phyloP scores from a whole-genome alignment of 164 flowering plant species.

The Nymphaea thermarum region DNA sequence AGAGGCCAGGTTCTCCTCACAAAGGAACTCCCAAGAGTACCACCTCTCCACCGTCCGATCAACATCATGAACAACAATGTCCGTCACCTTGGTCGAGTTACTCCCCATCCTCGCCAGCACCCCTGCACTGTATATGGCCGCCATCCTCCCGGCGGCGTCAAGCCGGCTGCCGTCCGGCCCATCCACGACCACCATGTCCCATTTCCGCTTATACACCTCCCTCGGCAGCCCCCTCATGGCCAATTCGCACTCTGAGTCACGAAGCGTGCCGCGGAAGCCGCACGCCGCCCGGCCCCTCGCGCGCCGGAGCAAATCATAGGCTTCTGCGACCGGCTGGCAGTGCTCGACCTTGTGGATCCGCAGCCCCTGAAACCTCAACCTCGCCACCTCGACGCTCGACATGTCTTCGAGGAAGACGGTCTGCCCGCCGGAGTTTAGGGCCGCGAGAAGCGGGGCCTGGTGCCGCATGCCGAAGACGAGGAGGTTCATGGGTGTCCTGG shows the following conservation, averaged over 20 bases:
- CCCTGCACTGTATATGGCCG: constrained; percentile 56
- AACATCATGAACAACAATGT: constrained; percentile 74
- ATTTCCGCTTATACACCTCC: constrained; percentile 39
- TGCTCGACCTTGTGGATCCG: constrained; percentile 39
- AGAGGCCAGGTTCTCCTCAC: constrained; percentile 70
- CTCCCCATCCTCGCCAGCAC: constrained; percentile 38
- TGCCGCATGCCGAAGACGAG: constrained; percentile 61
- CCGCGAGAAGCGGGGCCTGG: constrained; percentile 33
- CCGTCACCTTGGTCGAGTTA: constrained; percentile 27
- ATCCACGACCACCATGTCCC: constrained; percentile 83
- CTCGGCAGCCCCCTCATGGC: constrained; percentile 44
- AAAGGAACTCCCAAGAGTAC: constrained; percentile 87
- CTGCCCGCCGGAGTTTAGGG: constrained; percentile 50
- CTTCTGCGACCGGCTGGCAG: constrained; percentile 33
- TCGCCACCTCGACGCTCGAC: constrained; percentile 15
- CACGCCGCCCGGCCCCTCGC: constrained; percentile 48
- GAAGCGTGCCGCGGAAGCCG: constrained; percentile 15
- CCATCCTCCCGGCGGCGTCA: constrained; percentile 38
- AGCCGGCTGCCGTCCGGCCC: constrained; percentile 46
- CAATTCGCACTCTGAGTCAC: constrained; percentile 26
- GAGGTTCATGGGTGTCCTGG: constrained; percentile 73
- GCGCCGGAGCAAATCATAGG: constrained; percentile 52
- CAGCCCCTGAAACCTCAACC: constrained; percentile 14
- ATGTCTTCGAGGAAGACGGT: constrained; percentile 66
- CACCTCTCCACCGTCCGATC: constrained; percentile 77